A percentile compares a stretch with the other conserved stretches of the same genome.
Conservation (phyloP, 371 early-diverging fungal genomes). For the Blakeslea trispora region DNA sequence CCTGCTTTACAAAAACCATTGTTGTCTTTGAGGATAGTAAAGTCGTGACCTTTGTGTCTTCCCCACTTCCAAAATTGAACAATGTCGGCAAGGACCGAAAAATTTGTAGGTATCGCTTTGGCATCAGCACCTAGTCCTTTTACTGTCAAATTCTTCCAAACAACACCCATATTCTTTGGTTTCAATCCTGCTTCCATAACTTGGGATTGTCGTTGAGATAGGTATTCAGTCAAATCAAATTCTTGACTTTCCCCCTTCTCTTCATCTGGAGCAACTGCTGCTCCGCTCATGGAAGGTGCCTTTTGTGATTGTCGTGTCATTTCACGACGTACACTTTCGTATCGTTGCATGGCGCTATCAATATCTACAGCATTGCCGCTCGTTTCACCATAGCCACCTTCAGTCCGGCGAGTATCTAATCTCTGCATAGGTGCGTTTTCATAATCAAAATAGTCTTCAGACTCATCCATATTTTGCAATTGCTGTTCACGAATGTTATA, state of each 20-base stretch:
- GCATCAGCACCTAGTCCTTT: slow-evolving; percentile 46
- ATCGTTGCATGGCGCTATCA: slow-evolving; percentile 35
- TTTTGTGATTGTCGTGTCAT: slow-evolving; percentile 37
- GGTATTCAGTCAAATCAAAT: slow-evolving; percentile 34
- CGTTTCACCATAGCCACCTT: slow-evolving; percentile 43
- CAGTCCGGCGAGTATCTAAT: neutral
- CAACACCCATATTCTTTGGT: slow-evolving; percentile 47
- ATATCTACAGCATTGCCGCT: slow-evolving; percentile 46
- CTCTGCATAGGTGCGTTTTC: neutral
- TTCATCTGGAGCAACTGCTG: slow-evolving; percentile 10
- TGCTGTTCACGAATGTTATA: slow-evolving; percentile 6
- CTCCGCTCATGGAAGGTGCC: slow-evolving; percentile 2
- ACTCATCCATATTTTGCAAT: slow-evolving; percentile 3
- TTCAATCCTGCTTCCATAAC: slow-evolving; percentile 41
- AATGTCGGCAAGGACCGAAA: slow-evolving; percentile 13
- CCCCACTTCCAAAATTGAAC: slow-evolving; percentile 31
- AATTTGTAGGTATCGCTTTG: slow-evolving; percentile 34
- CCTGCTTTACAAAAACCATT: slow-evolving; percentile 66
- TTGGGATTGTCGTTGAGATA: slow-evolving; percentile 24
- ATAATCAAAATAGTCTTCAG: neutral
- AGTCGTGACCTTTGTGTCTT: slow-evolving; percentile 18
- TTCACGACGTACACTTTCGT: slow-evolving; percentile 43
- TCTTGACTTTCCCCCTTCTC: slow-evolving; percentile 19
- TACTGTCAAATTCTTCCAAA: slow-evolving; percentile 47
- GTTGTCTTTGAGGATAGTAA: slow-evolving; percentile 51